Evolutionary conservation across 2,329 filamentous ascomycete species (phyloP).

Genomic region (Cladophialophora exuberans): DNA sequence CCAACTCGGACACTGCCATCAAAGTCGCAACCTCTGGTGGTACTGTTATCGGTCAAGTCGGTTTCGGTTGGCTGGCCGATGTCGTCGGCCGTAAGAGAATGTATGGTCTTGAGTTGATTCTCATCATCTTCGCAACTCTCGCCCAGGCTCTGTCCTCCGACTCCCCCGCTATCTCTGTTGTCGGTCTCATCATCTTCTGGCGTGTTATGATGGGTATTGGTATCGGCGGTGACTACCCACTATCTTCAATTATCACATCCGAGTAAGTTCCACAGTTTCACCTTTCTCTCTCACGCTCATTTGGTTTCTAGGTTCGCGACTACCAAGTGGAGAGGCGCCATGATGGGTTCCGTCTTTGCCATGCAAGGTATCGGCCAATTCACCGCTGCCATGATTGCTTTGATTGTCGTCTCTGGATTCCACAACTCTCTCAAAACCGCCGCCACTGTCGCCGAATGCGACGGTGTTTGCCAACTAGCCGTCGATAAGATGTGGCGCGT

Average conservation of each 20-base stretch:
- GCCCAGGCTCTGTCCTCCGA: slow-evolving; percentile 69
- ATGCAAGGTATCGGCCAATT: slow-evolving; percentile 88
- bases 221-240: slow-evolving; percentile 80
- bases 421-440: slow-evolving; percentile 63
- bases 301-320: slow-evolving; percentile 66
- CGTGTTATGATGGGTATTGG: slow-evolving; percentile 78
- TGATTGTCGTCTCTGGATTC: slow-evolving; percentile 75
- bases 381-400: slow-evolving; percentile 71
- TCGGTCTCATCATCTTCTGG: slow-evolving; percentile 72
- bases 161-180: slow-evolving; percentile 64
- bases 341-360: slow-evolving; percentile 85
- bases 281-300: slow-evolving; percentile 6
- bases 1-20: slow-evolving; percentile 74
- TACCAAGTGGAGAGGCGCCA: slow-evolving; percentile 81
- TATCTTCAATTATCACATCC: slow-evolving; percentile 82
- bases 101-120: slow-evolving; percentile 79
- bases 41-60: slow-evolving; percentile 79
- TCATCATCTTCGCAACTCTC: slow-evolving; percentile 79
- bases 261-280: slow-evolving; percentile 53
- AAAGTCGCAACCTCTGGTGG: slow-evolving; percentile 83
- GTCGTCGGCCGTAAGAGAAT: slow-evolving; percentile 77
- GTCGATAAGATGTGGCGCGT: slow-evolving; percentile 89
- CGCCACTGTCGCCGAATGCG: slow-evolving; percentile 59
- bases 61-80: slow-evolving; percentile 79
- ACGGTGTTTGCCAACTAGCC: slow-evolving; percentile 65